Evolutionary conservation across 768 basidiomycete genomes (phyloP).

Genomic region (Hirschioporus abietinus): DNA sequence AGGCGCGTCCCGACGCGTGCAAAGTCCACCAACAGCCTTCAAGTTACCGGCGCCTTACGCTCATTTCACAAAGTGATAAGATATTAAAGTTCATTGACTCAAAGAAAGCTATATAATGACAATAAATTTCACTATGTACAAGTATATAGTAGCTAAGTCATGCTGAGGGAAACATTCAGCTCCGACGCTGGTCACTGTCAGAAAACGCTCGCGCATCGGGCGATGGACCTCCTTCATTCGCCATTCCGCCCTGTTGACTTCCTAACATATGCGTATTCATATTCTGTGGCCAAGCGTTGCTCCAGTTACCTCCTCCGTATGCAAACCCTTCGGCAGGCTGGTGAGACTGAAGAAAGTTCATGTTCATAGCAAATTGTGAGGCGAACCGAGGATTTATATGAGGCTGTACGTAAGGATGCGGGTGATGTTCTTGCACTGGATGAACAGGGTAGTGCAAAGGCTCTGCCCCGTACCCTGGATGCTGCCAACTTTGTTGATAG

Average conservation of each 20-base stretch:
- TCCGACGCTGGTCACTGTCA: not conserved
- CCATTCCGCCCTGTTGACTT: not conserved
- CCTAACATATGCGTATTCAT: not conserved
- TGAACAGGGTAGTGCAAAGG: slow-evolving; percentile 8
- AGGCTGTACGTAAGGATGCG: slow-evolving; percentile 51
- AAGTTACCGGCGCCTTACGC: no score
- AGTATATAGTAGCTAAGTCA: no score
- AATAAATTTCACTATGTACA: no score
- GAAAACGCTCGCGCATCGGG: not conserved
- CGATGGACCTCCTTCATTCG: not conserved
- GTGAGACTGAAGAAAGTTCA: slow-evolving; percentile 24
- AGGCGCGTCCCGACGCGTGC: not conserved
- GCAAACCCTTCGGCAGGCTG: slow-evolving; percentile 13
- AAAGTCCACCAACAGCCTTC: no score
- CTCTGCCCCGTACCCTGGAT: slow-evolving; percentile 8
- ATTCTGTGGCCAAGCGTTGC: not conserved
- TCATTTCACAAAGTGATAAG: no score
- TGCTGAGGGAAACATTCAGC: no score
- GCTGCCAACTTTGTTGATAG: slow-evolving; percentile 10
- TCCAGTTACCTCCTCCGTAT: not conserved
- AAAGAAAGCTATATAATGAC: no score
- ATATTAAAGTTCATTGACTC: no score
- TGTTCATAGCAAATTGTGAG: slow-evolving; percentile 50
- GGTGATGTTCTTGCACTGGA: slow-evolving; percentile 1
- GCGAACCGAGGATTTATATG: slow-evolving; percentile 84